A percentile compares a stretch with the other conserved stretches of the same genome.
phyloP scores from a whole-genome alignment of 371 early-diverging fungal species.

The Mortierella sp. region DNA sequence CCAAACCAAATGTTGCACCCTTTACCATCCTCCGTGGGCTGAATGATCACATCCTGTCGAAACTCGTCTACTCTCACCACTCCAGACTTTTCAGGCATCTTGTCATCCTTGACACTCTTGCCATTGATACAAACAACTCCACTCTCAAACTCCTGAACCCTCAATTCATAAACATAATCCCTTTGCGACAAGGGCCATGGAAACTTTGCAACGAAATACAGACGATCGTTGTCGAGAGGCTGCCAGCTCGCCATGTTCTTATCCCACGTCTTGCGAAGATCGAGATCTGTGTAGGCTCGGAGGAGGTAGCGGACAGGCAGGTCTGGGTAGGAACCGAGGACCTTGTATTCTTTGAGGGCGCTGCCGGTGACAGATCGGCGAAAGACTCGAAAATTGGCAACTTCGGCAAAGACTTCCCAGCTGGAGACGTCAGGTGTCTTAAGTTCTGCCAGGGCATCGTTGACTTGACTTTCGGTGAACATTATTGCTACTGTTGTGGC shows the following conservation, averaged over 20 bases:
- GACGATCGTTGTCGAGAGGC: conserved; percentile 39
- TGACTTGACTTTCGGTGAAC: conserved; percentile 55
- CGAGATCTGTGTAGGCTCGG: conserved; percentile 57
- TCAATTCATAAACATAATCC: conserved; percentile 64
- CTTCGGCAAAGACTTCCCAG: conserved; percentile 49
- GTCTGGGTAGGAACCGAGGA: conserved; percentile 46
- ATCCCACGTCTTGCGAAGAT: conserved; percentile 66
- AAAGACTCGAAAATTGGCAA: conserved; percentile 40
- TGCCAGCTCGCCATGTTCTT: conserved; percentile 61
- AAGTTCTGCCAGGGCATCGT: conserved; percentile 33
- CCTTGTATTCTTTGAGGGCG: conserved; percentile 53
- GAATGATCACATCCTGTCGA: conserved; percentile 63
- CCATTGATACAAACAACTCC: conserved; percentile 63
- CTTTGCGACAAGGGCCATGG: conserved; percentile 67
- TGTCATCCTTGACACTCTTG: conserved; percentile 57
- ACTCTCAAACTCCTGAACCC: conserved; percentile 42
- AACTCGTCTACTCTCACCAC: conserved; percentile 65
- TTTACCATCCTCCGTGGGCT: conserved; percentile 52
- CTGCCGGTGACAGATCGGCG: conserved; percentile 33
- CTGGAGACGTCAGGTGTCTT: conserved; percentile 26
- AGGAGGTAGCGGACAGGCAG: conserved; percentile 41
- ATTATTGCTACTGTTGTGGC: not conserved
- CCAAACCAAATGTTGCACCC: conserved; percentile 65
- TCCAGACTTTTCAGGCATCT: conserved; percentile 57
- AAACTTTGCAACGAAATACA: conserved; percentile 55